Evolutionary conservation across 1,284 basidiomycete genomes (phyloP).

Genomic region (Athelia sp.): DNA sequence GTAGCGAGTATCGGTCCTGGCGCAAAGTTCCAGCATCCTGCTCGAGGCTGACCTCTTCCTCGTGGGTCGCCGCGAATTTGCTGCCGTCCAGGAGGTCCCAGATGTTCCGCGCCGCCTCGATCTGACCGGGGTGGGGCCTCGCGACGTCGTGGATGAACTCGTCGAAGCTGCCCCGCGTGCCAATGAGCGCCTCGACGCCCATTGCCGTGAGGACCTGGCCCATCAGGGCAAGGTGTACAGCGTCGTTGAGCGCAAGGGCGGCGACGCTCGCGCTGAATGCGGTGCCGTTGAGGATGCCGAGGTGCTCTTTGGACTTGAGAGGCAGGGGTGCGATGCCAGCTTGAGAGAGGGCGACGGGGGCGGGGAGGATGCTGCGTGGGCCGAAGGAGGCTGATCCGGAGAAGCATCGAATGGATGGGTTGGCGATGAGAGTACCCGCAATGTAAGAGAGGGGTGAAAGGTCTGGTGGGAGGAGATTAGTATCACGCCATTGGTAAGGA

Average conservation of each 20-base stretch:
- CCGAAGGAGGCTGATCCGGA: constrained; percentile 30
- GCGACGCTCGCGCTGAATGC: constrained; percentile 44
- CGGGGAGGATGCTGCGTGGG: constrained; percentile 33
- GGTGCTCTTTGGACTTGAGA: constrained; percentile 58
- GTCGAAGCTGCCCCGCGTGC: constrained; percentile 43
- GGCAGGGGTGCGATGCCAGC: constrained; percentile 42
- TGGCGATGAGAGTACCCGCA: constrained; percentile 48
- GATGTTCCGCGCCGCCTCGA: constrained; percentile 44
- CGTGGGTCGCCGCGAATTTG: constrained; percentile 38
- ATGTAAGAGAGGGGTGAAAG: constrained; percentile 53
- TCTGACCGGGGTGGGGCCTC: constrained; percentile 56
- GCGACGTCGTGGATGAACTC: constrained; percentile 54
- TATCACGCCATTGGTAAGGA: not conserved
- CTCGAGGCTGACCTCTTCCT: constrained; percentile 44
- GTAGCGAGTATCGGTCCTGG: constrained; percentile 45
- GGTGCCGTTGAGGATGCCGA: constrained; percentile 65
- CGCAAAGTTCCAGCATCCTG: constrained; percentile 49
- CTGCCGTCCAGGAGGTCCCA: constrained; percentile 40
- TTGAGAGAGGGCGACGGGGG: constrained; percentile 38
- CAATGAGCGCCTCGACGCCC: constrained; percentile 53
- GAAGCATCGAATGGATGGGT: constrained; percentile 46
- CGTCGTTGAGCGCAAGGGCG: constrained; percentile 42
- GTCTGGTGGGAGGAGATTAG: constrained; percentile 21
- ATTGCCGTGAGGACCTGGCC: constrained; percentile 55
- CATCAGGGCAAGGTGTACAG: constrained; percentile 44